Evolutionary conservation across 176 grass and related monocot genomes (phyloP), one percentile per base, ranked within the genome.

Genomic region (Ensete ventricosum): DNA sequence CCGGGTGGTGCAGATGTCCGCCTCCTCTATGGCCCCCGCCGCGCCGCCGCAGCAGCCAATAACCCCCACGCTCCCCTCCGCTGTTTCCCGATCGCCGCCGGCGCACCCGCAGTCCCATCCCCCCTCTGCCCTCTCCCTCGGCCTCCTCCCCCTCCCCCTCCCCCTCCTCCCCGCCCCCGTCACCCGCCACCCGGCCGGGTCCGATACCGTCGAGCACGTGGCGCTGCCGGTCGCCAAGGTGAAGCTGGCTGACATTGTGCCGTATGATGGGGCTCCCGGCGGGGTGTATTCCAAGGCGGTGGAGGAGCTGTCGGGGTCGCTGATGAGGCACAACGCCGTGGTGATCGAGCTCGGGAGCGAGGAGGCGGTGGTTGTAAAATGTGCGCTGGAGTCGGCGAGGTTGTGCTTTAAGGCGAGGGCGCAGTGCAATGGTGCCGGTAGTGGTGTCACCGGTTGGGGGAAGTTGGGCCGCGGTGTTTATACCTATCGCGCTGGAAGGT

Each of bases 401-500:
- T 79, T 79, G 69, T 96, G 81, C 77, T 96, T 91, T 79, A 84
- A 76, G 79, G 69, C 69, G 34, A 73, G 57, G 57, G 55, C 69
- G 17, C 58, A 24, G 58, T 52, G 20, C 67, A 20, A 20, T 20
- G 16, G 1, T 17, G 43, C 16, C 59, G n/a, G 58, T 24, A 34
- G 57, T 9, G 74, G 58, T 24, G n/a, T 48, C 50, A n/a, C 14
- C 4, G 85, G 67, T 52, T 72, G 73, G 57, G 79, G 53, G 54
- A 82, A 82, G 34, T 65, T 17, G 8, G 54, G 81, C 71, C 27
- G 57, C 29, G 79, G 76, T 27, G 16, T 84, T 79, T 91, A 88
- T 27, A 66, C 88, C 64, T 88, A 88, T 77, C 88, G 83, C 50
- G 85, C 91, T 65, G 91, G 91, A 23, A 84, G 91, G 91, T 95